Percentiles rank a stretch among this genome's conserved stretches.
Evolutionary conservation across 805 yeast species (phyloP).

Genomic region (Grigorovia transvaalensis): DNA sequence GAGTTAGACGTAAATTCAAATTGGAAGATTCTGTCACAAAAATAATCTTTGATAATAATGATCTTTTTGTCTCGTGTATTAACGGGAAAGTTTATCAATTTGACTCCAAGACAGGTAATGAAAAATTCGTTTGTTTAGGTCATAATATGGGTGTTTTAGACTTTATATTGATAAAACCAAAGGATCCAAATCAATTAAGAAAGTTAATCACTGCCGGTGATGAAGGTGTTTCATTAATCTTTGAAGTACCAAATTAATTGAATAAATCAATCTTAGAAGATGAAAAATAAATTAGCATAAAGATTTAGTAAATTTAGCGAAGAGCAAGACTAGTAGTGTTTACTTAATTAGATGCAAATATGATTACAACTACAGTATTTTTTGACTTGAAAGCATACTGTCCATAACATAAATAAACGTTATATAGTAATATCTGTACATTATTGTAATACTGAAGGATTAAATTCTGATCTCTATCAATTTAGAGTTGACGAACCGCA

Average conservation of each 20-base stretch:
- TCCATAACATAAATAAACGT: not conserved
- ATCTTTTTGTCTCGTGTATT: conserved; percentile 65
- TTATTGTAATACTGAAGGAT: not conserved
- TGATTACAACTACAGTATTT: too few species aligned
- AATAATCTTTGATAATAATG: conserved; percentile 48
- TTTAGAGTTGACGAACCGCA: not conserved
- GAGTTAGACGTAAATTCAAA: conserved; percentile 59
- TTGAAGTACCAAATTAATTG: conserved; percentile 30
- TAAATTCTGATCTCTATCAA: not conserved
- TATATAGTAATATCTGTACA: not conserved
- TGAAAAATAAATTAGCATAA: not conserved
- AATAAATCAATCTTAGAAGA: not conserved
- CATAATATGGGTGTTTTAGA: conserved; percentile 92
- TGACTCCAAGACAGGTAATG: conserved; percentile 81
- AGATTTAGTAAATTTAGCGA: too few species aligned
- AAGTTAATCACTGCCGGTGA: conserved; percentile 89
- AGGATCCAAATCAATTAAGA: conserved; percentile 20
- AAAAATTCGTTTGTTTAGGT: conserved; percentile 71
- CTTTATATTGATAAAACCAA: conserved; percentile 52
- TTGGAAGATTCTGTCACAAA: conserved; percentile 80
- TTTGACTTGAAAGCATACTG: not conserved
- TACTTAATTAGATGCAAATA: too few species aligned
- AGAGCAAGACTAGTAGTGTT: too few species aligned
- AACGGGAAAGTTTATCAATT: conserved; percentile 79
- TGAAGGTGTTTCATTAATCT: conserved; percentile 85